Conservation (phyloP, 164 flowering plant genomes). For the Chimonanthus salicifolius region DNA sequence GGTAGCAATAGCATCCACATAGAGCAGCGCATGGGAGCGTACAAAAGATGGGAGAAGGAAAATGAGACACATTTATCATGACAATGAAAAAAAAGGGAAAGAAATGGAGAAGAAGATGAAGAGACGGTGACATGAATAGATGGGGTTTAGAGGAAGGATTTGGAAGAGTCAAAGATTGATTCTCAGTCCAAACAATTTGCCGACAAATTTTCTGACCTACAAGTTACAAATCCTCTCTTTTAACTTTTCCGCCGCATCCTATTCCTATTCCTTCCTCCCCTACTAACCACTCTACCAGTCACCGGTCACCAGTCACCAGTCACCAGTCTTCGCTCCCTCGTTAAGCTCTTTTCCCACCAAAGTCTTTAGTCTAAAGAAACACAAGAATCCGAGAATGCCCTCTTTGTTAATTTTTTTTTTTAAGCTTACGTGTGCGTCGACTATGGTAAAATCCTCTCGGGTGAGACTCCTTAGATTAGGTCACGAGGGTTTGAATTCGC, state of each 20-base stretch:
- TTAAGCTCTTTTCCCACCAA: background rate
- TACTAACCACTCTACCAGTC: background rate
- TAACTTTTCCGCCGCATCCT: constrained; percentile 11
- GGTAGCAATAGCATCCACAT: too few species aligned
- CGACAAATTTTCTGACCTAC: background rate
- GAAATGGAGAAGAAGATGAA: too few species aligned
- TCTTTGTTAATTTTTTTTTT: too few species aligned
- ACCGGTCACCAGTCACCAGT: background rate
- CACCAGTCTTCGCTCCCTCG: background rate
- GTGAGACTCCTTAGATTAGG: too few species aligned
- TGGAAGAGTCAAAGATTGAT: background rate
- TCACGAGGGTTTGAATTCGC: too few species aligned
- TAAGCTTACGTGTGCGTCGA: too few species aligned
- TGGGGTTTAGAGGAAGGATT: background rate
- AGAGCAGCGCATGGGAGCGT: background rate
- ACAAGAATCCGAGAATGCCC: background rate
- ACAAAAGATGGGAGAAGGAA: too few species aligned
- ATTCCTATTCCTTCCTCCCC: background rate
- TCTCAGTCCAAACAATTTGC: constrained; percentile 3
- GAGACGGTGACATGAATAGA: background rate
- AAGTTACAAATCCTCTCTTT: background rate
- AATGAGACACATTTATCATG: too few species aligned
- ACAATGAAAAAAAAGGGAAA: too few species aligned
- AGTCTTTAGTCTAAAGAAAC: background rate
- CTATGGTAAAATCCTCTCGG: too few species aligned